Evolutionary conservation across 2,329 filamentous ascomycete species (phyloP).

Genomic region (Sporothrix dimorphospora): DNA sequence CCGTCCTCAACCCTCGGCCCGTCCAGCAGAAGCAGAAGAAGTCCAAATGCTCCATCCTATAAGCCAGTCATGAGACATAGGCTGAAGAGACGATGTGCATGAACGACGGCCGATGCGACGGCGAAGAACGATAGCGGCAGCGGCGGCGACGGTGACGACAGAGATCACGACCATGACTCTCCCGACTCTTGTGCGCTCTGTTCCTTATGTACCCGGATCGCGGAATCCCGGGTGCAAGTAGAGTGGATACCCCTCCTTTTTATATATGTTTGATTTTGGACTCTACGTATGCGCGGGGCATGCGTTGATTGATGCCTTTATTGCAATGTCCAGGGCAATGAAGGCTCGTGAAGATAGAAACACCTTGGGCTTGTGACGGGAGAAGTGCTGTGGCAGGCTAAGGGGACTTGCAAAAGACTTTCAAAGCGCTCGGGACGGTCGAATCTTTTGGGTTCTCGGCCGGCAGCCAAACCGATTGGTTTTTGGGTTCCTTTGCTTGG

Average conservation of each 20-base stretch:
- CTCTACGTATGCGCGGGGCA: constrained; percentile 21
- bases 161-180: neutral
- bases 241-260: constrained; percentile 35
- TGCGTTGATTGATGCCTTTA: constrained; percentile 25
- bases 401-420: too few relatives aligned
- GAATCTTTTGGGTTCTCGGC: neutral
- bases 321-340: neutral
- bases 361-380: neutral
- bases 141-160: constrained; percentile 10
- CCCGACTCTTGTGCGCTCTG: neutral
- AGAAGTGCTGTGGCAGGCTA: neutral
- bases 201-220: neutral
- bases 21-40: constrained; percentile 62
- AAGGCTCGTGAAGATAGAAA: constrained; percentile 21
- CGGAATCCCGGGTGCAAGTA: constrained; percentile 27
- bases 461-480: neutral
- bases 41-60: constrained; percentile 72
- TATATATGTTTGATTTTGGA: constrained; percentile 28
- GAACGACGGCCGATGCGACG: constrained; percentile 6
- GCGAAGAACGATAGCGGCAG: constrained; percentile 12
- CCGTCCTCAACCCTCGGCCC: constrained; percentile 71
- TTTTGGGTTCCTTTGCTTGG: neutral
- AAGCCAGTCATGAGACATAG: constrained; percentile 39
- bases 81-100: constrained; percentile 23
- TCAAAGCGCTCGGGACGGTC: neutral